Evolutionary conservation across 805 yeast genomes (phyloP).

Genomic region (Schizosaccharomyces osmophilus): DNA sequence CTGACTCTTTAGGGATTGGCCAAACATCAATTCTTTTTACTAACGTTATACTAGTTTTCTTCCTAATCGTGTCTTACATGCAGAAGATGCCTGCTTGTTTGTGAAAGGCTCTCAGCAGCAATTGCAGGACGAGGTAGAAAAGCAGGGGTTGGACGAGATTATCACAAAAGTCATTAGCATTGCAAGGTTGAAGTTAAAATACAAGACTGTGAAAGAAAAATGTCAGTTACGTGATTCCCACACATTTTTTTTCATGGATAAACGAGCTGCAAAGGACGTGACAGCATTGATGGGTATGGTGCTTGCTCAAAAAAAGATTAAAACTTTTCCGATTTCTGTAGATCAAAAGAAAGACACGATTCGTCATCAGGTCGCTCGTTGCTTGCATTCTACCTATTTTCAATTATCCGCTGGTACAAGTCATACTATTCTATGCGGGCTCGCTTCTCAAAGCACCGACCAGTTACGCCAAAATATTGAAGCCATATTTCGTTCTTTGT

Average conservation of each 20-base stretch:
- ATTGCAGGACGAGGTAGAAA: constrained; percentile 15
- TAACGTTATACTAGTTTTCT: background rate
- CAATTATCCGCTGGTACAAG: constrained; percentile 52
- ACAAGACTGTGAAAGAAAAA: constrained; percentile 70
- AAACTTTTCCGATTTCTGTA: constrained; percentile 42
- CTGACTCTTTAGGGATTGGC: too few relatives aligned
- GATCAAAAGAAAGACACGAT: constrained; percentile 34
- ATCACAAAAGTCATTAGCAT: constrained; percentile 36
- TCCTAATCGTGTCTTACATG: background rate
- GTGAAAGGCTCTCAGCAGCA: constrained; percentile 35
- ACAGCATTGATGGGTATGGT: constrained; percentile 67
- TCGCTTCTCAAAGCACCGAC: constrained; percentile 19
- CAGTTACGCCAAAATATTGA: constrained; percentile 36
- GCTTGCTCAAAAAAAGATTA: constrained; percentile 38
- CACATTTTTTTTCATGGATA: constrained; percentile 67
- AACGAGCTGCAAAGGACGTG: constrained; percentile 48
- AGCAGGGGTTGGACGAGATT: constrained; percentile 9
- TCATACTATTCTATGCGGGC: constrained; percentile 44
- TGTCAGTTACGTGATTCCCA: constrained; percentile 44
- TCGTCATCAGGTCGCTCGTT: constrained; percentile 16
- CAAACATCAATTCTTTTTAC: background rate
- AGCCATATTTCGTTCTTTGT: constrained; percentile 20
- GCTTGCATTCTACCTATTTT: constrained; percentile 32
- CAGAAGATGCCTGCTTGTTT: constrained; percentile 24
- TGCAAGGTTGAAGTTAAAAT: constrained; percentile 55